Evolutionary conservation across 176 grass and related monocot genomes (phyloP), one percentile per base, ranked within the genome.

Genomic region (Cymbopogon citratus): DNA sequence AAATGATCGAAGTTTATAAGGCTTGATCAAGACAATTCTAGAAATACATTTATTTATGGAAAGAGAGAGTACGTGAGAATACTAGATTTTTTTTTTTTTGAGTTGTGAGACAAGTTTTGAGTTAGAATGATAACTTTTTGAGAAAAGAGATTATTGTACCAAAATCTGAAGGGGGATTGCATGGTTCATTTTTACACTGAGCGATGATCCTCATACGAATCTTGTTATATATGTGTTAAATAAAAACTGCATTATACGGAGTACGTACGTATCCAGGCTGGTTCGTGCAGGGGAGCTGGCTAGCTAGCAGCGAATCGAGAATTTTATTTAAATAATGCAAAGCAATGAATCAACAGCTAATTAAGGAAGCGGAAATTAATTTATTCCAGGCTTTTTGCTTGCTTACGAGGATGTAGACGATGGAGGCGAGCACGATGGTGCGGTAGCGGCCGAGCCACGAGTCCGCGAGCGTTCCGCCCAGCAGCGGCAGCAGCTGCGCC

Each of bases 401-500:
- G 4, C 78, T 69, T 80, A 80, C 78, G 3, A 80, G 44, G 45
- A 80, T 69, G 64, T 80, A 80, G 46, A 80, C 7, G 63, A 80
- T 13, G 7, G 78, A 80, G 31, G 78, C 78, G 78, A 69, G 16
- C 12, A 80, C 12, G 66, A 89, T 81, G 71, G 83, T 90, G 54
- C 71, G 54, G 83, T 86, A 90, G 40, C 87, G 79, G 24, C 87
- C 87, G 43, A 90, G 73, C 19, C 83, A 86, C 1, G 73, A 60
- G 72, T 90, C 87, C 15, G 87, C 87, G 66, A 90, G 51, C 72
- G 74, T 36, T 14, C 72, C 87, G 19, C 83, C 87, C 31, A 90
- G 75, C 70, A 92, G 84, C 71, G 91, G 85, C 71, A 92, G 76
- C 76, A 87, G 63, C 45, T 65, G 79, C 69, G 87, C 76, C 73